Base-by-base conservation (phyloP, 768 basidiomycete genomes). In the Polyporus arcularius region DNA sequence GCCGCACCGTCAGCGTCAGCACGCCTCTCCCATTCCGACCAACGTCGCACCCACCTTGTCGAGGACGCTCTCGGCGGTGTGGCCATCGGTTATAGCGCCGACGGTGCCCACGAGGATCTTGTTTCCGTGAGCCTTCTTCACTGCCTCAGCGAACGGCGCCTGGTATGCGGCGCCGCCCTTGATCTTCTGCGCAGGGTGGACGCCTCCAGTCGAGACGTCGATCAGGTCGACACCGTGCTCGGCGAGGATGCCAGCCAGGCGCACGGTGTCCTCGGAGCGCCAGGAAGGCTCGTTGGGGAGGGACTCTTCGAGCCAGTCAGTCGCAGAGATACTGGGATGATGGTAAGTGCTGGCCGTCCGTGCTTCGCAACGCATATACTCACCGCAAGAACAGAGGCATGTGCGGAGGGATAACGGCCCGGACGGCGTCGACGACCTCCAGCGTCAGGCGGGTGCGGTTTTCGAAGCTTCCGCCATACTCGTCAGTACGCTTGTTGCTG, bases 351-450 rank as follows among this genome's bases (percentile, higher is more conserved):
- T 18, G 48, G 60, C n/a, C 53, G 47, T 55, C 4, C 26, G 14
- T 28, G 74, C 57, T 12, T 26, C 14, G 35, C 35, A 8, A 38
- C 31, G 15, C 9, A 16, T 7, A 12, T 2, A 39, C 76, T 30
- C 64, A 85, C 85, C 92, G 80, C 56, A 88, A 76, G 74, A 93
- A 91, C 16, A 94, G 73, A 1, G 93, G 90, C 78, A 85, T 85
- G 12, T 78, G 73, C 3, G 77, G 70, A 0, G 85, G 84, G 65
- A 90, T 87, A 11, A 79, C 77, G 18, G 76, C 78, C 8, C 91
- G 80, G 0, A 91, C 75, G 4, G 84, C 84, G 50, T 88, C 84
- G 12, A 87, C 81, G 47, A 90, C 76, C 68, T 90, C 84, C 5
- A 89, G 70, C 10, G 80, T 77, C 38, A 93, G 75, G 10, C 89